phyloP scores from a whole-genome alignment of 768 basidiomycete genomes.

The Candolleomyces eurysporus region DNA sequence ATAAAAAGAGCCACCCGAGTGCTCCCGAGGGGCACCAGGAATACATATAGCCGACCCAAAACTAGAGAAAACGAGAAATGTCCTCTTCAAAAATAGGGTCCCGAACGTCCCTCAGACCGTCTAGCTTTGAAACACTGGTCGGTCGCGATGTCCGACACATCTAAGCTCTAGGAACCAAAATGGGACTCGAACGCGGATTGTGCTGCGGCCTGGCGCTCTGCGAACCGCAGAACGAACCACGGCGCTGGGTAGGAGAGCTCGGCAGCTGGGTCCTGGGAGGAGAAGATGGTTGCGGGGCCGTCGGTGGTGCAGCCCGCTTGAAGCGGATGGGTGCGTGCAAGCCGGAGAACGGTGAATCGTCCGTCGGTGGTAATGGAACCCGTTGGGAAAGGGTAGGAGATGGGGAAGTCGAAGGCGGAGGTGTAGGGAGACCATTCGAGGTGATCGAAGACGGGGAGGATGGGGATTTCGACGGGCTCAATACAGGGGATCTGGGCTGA shows the following conservation, averaged over 20 bases:
- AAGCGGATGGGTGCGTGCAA: conserved; percentile 8
- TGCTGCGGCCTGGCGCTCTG: neutral
- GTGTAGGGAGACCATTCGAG: conserved; percentile 1
- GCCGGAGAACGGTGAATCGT: conserved; percentile 1
- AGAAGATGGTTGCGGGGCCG: neutral
- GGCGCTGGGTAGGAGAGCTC: neutral
- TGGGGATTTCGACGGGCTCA: neutral
- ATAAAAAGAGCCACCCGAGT: too few species aligned
- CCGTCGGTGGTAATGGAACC: neutral
- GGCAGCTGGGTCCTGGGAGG: neutral
- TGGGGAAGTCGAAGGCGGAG: neutral
- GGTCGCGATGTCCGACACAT: neutral
- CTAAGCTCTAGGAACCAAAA: conserved; percentile 1
- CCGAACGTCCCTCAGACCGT: too few species aligned
- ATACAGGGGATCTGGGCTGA: neutral
- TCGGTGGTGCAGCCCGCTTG: neutral
- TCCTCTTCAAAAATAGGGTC: too few species aligned
- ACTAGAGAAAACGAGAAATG: too few species aligned
- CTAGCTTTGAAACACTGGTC: neutral
- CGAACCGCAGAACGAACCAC: conserved; percentile 5
- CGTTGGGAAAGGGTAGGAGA: neutral
- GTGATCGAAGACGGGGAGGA: neutral
- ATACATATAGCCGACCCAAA: too few species aligned
- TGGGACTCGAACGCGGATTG: neutral
- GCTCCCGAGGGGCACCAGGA: too few species aligned